A percentile compares a stretch with the other conserved stretches of the same genome.
Conservation (phyloP, 192 early-diverging fungal genomes). For the Rhizophagus sp. region DNA sequence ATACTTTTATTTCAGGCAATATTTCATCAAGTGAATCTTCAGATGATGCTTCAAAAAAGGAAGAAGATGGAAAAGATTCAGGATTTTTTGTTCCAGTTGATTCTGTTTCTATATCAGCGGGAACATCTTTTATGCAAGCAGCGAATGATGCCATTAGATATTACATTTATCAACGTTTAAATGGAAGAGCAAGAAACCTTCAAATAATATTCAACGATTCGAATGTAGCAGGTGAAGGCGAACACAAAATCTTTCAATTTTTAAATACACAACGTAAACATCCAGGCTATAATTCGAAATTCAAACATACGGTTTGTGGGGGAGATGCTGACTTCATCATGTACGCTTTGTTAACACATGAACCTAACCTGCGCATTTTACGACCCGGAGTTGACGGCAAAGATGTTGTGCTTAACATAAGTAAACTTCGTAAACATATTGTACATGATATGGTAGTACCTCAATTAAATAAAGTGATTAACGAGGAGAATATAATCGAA, state of each 20-base stretch:
- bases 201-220: slow-evolving; percentile 32
- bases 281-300: slow-evolving; percentile 1
- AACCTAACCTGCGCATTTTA: slow-evolving; percentile 20
- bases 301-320: slow-evolving; percentile 24
- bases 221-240: slow-evolving; percentile 27
- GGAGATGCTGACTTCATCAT: slow-evolving; percentile 29
- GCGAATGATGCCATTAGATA: slow-evolving; percentile 26
- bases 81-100: slow-evolving; percentile 28
- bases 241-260: slow-evolving; percentile 28
- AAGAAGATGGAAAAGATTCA: not conserved
- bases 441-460: slow-evolving; percentile 12
- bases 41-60: not conserved
- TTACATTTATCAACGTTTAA: slow-evolving; percentile 28
- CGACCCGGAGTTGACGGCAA: not conserved
- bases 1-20: not conserved
- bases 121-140: slow-evolving; percentile 25
- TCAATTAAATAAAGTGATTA: not conserved
- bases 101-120: slow-evolving; percentile 15
- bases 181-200: slow-evolving; percentile 4
- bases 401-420: not conserved
- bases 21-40: not conserved
- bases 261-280: slow-evolving; percentile 21
- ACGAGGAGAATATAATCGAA: slow-evolving; percentile 25
- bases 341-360: slow-evolving; percentile 20
- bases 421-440: slow-evolving; percentile 23